Base-by-base conservation (phyloP, 179 eudicot species). In the Beta macrorhiza region DNA sequence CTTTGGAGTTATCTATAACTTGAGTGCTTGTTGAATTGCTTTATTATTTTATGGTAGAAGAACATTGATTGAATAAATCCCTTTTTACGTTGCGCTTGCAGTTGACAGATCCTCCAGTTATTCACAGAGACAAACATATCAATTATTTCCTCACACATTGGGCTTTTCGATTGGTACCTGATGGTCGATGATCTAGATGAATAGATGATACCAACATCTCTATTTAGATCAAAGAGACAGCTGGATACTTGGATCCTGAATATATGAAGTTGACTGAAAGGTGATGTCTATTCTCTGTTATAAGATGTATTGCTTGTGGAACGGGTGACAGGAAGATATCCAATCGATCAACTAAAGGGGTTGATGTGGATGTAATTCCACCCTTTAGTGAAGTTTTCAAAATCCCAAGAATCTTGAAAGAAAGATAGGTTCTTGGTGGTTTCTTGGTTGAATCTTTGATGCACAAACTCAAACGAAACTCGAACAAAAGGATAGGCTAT, bases 71-170 rank as follows among this genome's bases (percentile, higher is more conserved):
- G 29, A 81, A 16, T 71, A 72, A 68, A 82, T 44, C 11, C 61
- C 14, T 77, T 61, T 82, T 45, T 74, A 75, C 69, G 47, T 79
- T 74, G 42, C 47, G 64, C 47, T 25, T 82, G 69, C 79, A 55
- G 63, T 79, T 77, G 85, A 83, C 87, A 93, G 97, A 93, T 87
- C 91, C 80, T 84, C 91, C 93, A 82, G 90, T 93, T 78, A 91
- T 93, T 83, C 97, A 93, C 86, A 90, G 97, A 87, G 97, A 93
- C 87, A 91, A 93, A 93, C 82, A 78, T 94, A 72, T 90, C 97
- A 62, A 93, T 92, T 77, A 81, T 92, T 78, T 93, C 79, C 86
- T 93, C 75, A 92, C 32, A 29, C 94, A 45, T 93, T 82, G 97
- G 97, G 72, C 91, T 92, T 68, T 97, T 64, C 86, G 91, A 55